Evolutionary conservation across 495 filamentous ascomycete genomes (phyloP).

Genomic region (Penicillium riverlandense): DNA sequence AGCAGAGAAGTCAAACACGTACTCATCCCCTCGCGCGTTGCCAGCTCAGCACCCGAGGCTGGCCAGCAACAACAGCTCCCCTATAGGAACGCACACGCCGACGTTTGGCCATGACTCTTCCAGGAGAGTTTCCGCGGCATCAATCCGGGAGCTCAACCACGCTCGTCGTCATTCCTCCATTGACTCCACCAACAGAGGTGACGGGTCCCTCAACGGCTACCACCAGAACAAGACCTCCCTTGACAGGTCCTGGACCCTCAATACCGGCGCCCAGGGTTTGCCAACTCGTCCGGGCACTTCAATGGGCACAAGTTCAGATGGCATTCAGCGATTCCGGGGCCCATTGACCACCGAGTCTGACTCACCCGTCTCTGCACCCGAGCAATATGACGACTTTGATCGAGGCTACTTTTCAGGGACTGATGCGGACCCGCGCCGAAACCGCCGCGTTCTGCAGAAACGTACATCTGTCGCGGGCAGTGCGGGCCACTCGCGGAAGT

Average conservation of each 20-base stretch:
- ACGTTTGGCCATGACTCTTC: slow-evolving; percentile 48
- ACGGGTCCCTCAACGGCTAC: slow-evolving; percentile 14
- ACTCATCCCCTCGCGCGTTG: slow-evolving; percentile 17
- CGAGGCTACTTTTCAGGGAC: slow-evolving; percentile 91
- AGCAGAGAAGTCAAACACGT: slow-evolving; percentile 31
- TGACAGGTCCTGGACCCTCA: slow-evolving; percentile 84
- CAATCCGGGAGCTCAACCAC: slow-evolving; percentile 75
- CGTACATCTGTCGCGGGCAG: slow-evolving; percentile 49
- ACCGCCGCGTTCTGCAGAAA: slow-evolving; percentile 75
- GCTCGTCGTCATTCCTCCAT: slow-evolving; percentile 82
- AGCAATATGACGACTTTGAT: slow-evolving; percentile 56
- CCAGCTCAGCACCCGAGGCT: slow-evolving; percentile 27
- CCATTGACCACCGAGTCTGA: slow-evolving; percentile 20
- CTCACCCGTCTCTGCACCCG: slow-evolving; percentile 17
- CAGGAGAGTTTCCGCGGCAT: slow-evolving; percentile 67
- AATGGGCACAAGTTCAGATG: slow-evolving; percentile 17
- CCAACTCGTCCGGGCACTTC: slow-evolving; percentile 32
- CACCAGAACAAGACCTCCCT: slow-evolving; percentile 85
- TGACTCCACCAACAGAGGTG: slow-evolving; percentile 47
- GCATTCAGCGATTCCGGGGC: slow-evolving; percentile 13
- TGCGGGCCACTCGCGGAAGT: slow-evolving; percentile 51
- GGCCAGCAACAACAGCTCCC: slow-evolving; percentile 26
- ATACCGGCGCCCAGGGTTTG: slow-evolving; percentile 29
- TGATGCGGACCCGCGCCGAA: slow-evolving; percentile 65
- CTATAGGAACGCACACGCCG: slow-evolving; percentile 25